These are phyloP conservation scores for Penicillium bialowiezense DNA, from an alignment of 495 filamentous ascomycete species.

Conservation along the genomic window DNA sequence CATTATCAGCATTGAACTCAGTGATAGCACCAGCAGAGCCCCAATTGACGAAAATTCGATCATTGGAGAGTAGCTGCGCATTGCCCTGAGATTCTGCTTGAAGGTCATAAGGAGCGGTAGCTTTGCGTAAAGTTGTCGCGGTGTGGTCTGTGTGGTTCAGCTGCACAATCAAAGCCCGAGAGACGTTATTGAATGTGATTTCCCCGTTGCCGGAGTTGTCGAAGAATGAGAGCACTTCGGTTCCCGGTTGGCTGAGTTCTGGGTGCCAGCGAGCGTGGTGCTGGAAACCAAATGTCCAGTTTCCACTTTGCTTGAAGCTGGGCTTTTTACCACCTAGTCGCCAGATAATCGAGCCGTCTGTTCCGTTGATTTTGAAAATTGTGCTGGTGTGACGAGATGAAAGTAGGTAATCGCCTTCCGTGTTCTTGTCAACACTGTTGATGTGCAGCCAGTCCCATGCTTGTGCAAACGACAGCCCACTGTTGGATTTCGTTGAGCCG, in stretches of 20 bases:
- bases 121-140: slow-evolving; percentile 26
- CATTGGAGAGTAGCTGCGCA: slow-evolving; percentile 46
- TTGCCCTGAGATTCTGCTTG: slow-evolving; percentile 43
- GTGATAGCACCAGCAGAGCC: slow-evolving; percentile 44
- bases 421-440: slow-evolving; percentile 25
- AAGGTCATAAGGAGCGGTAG: slow-evolving; percentile 17
- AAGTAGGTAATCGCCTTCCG: slow-evolving; percentile 47
- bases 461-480: not conserved
- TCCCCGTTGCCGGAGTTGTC: slow-evolving; percentile 39
- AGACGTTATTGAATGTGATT: slow-evolving; percentile 23
- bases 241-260: not conserved
- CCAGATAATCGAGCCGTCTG: slow-evolving; percentile 52
- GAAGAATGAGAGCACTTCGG: slow-evolving; percentile 34
- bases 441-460: slow-evolving; percentile 33
- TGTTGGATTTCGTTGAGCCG: not conserved
- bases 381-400: slow-evolving; percentile 47
- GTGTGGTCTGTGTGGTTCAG: slow-evolving; percentile 38
- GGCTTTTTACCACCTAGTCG: slow-evolving; percentile 43
- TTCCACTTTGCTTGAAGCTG: slow-evolving; percentile 34
- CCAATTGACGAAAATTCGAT: slow-evolving; percentile 49
- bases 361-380: slow-evolving; percentile 50
- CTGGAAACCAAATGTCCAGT: slow-evolving; percentile 22
- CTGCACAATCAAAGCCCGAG: slow-evolving; percentile 44
- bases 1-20: slow-evolving; percentile 45
- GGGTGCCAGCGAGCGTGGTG: slow-evolving; percentile 47